These are phyloP conservation scores for Trichoderma guizhouense DNA, from an alignment of 2,329 filamentous ascomycete species.

Conservation along the genomic window DNA sequence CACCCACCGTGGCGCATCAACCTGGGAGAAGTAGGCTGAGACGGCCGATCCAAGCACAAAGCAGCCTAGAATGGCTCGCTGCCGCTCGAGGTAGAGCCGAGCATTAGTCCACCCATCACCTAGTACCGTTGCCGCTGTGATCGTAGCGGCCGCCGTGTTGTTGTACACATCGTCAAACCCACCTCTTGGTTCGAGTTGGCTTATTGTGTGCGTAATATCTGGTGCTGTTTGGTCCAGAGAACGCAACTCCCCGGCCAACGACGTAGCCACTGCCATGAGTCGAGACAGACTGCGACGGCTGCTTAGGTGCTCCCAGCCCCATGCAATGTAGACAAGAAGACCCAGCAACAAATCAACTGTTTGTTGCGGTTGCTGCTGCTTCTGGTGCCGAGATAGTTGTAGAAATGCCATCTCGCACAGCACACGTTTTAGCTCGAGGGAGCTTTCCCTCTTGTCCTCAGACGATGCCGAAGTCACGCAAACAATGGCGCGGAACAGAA, in stretches of 20 bases:
- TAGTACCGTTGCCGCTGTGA: not conserved
- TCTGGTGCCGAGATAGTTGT: not conserved
- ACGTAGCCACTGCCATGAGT: not conserved
- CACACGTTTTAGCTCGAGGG: not conserved
- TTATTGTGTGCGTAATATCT: not conserved
- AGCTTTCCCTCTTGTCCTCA: not conserved
- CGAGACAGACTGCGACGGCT: not conserved
- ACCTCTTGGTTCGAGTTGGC: not conserved
- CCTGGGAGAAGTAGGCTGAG: not conserved
- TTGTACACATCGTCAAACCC: not conserved
- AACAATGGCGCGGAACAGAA: not conserved
- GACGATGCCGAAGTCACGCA: not conserved
- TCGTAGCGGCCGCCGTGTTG: not conserved
- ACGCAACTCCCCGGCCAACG: not conserved
- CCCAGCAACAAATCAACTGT: not conserved
- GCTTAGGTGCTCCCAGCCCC: not conserved
- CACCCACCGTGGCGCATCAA: not conserved
- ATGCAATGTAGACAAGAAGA: not conserved
- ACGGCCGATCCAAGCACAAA: not conserved
- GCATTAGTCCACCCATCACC: not conserved
- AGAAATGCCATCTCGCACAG: not conserved
- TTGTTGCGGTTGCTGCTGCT: not conserved
- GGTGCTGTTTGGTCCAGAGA: not conserved
- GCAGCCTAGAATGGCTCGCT: not conserved
- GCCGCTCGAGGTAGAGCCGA: not conserved